Conservation (phyloP, 306 rosid species). For the Lathyrus oleraceus region DNA sequence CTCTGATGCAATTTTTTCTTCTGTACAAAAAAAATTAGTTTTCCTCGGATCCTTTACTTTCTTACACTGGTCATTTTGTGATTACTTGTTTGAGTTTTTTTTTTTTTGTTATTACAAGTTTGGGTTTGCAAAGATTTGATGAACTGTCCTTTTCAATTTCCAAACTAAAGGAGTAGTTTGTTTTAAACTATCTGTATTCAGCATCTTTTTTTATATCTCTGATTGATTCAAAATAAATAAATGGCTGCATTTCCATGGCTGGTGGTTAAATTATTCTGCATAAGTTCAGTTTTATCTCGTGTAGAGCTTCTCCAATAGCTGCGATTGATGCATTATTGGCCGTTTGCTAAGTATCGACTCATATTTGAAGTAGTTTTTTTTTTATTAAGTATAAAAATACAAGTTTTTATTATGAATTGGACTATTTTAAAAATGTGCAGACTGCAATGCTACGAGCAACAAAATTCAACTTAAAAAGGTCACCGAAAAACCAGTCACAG, state of each 20-base stretch:
- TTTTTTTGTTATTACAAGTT: neutral
- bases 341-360: no score
- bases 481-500: neutral
- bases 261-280: neutral
- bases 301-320: neutral
- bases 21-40: constrained; percentile 32
- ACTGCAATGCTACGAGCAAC: no score
- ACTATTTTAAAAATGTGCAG: no score
- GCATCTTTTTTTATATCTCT: neutral
- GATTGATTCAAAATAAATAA: neutral
- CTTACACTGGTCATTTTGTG: constrained; percentile 14
- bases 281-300: neutral
- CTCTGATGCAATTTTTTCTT: constrained; percentile 24
- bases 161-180: neutral
- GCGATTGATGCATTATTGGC: no score
- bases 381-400: no score
- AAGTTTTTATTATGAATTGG: no score
- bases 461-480: neutral
- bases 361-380: no score
- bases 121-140: constrained; percentile 23
- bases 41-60: constrained; percentile 36
- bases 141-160: neutral
- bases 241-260: neutral
- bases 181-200: neutral
- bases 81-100: constrained; percentile 33